Conservation (phyloP, 2,329 filamentous ascomycete genomes). For the Aspergillus sp. region DNA sequence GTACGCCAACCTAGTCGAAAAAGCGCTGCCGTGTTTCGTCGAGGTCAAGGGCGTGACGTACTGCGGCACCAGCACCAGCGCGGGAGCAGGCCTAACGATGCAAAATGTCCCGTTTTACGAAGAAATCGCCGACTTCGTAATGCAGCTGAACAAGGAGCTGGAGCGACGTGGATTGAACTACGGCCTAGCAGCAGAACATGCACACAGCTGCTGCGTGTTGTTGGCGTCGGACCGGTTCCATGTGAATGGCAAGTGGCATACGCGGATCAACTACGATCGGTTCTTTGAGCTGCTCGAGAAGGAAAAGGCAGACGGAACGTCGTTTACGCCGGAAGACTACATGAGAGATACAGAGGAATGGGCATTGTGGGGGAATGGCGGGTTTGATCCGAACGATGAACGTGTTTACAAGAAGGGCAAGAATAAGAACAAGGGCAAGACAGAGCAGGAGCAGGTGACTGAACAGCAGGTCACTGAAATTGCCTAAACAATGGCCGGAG, state of each 20-base stretch:
- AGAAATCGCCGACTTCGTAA: conserved; percentile 77
- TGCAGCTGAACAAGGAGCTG: conserved; percentile 62
- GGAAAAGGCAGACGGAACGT: conserved; percentile 45
- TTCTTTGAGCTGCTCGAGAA: conserved; percentile 81
- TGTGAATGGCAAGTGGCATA: conserved; percentile 75
- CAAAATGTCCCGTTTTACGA: conserved; percentile 94
- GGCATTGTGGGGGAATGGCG: conserved; percentile 90
- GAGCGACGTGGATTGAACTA: conserved; percentile 65
- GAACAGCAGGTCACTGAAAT: too few species aligned
- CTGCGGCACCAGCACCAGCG: conserved; percentile 81
- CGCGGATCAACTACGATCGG: conserved; percentile 76
- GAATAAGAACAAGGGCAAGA: conserved; percentile 17
- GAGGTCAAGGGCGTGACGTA: conserved; percentile 97
- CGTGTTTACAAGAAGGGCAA: conserved; percentile 81
- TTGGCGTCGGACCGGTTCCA: conserved; percentile 75
- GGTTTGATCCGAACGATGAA: conserved; percentile 84
- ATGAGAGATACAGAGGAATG: conserved; percentile 84
- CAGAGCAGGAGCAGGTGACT: too few species aligned
- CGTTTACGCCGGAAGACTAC: conserved; percentile 85
- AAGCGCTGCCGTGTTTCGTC: conserved; percentile 80
- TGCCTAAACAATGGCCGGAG: too few species aligned
- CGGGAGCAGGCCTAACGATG: conserved; percentile 86
- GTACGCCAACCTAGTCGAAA: conserved; percentile 81
- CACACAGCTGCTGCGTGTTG: conserved; percentile 86
- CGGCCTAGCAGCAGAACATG: conserved; percentile 89